phyloP scores from a whole-genome alignment of 805 yeast species.

The Spathaspora gorwiae region DNA sequence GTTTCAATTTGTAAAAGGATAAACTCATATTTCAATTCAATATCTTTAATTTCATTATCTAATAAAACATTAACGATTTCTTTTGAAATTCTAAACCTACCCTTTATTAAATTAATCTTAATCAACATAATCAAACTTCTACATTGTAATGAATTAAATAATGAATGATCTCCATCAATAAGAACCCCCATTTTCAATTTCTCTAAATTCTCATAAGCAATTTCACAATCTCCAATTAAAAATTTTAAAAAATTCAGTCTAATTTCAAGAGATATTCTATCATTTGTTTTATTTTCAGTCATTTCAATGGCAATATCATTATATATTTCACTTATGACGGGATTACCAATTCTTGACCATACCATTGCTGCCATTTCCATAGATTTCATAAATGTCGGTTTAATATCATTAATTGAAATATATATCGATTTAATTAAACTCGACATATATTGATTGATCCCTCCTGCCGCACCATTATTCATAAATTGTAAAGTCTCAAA shows the following conservation, averaged over 20 bases:
- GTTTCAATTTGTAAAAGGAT: conserved; percentile 20
- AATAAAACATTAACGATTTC: conserved; percentile 27
- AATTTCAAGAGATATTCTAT: conserved; percentile 33
- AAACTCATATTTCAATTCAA: conserved; percentile 27
- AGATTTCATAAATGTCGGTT: conserved; percentile 40
- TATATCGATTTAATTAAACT: conserved; percentile 54
- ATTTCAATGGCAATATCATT: conserved; percentile 42
- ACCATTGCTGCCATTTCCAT: conserved; percentile 43
- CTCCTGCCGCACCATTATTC: conserved; percentile 44
- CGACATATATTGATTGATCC: conserved; percentile 45
- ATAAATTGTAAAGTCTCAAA: conserved; percentile 57
- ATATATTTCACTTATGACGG: conserved; percentile 43
- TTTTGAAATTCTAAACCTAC: conserved; percentile 30
- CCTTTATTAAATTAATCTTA: conserved; percentile 32
- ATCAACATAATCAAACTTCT: conserved; percentile 37
- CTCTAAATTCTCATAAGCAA: conserved; percentile 32
- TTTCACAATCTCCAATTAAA: conserved; percentile 37
- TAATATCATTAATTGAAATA: conserved; percentile 45
- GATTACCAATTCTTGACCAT: conserved; percentile 52
- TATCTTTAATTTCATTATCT: conserved; percentile 26
- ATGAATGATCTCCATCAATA: conserved; percentile 33
- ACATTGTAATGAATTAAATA: conserved; percentile 38
- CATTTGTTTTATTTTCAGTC: conserved; percentile 33
- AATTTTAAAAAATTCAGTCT: conserved; percentile 36
- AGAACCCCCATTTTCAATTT: conserved; percentile 19